phyloP scores from a whole-genome alignment of 2,329 filamentous ascomycete genomes.

The Immersiporthe knoxdaviesiana region DNA sequence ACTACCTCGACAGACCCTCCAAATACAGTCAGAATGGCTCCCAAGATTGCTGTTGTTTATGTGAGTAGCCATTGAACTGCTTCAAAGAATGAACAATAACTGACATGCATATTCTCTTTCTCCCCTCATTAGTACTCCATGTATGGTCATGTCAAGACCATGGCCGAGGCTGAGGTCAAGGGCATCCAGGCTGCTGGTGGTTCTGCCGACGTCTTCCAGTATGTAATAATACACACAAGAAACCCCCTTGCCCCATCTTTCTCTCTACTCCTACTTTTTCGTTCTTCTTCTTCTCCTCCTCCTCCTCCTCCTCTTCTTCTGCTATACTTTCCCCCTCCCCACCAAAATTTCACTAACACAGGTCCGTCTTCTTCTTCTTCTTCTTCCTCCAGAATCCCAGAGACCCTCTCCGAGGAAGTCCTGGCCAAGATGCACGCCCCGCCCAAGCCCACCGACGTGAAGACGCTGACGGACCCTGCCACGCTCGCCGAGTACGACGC shows the following conservation, averaged over 20 bases:
- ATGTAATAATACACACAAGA: too few species aligned
- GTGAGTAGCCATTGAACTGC: constrained; percentile 58
- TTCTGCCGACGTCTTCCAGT: constrained; percentile 80
- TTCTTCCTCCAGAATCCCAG: constrained; percentile 62
- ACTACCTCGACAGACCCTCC: constrained; percentile 6
- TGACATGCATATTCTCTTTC: constrained; percentile 13
- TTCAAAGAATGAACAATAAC: not conserved
- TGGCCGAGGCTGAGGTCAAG: constrained; percentile 88
- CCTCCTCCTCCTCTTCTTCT: too few species aligned
- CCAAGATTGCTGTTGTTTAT: constrained; percentile 89
- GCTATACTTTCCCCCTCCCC: too few species aligned
- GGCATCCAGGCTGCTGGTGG: constrained; percentile 90
- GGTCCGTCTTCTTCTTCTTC: too few species aligned
- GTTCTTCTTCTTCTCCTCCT: too few species aligned
- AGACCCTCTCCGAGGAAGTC: constrained; percentile 85
- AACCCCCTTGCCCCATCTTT: too few species aligned
- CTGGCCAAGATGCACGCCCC: constrained; percentile 91
- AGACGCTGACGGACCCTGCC: constrained; percentile 60
- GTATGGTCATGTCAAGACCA: constrained; percentile 84
- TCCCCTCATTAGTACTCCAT: constrained; percentile 72
- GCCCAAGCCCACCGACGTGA: constrained; percentile 69
- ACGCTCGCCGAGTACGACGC: constrained; percentile 78
- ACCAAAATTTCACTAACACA: constrained; percentile 19
- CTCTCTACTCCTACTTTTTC: not conserved
- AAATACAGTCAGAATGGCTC: constrained; percentile 67